Base-by-base conservation (phyloP, 208 protist genomes). In the Borovskyia barvae region DNA sequence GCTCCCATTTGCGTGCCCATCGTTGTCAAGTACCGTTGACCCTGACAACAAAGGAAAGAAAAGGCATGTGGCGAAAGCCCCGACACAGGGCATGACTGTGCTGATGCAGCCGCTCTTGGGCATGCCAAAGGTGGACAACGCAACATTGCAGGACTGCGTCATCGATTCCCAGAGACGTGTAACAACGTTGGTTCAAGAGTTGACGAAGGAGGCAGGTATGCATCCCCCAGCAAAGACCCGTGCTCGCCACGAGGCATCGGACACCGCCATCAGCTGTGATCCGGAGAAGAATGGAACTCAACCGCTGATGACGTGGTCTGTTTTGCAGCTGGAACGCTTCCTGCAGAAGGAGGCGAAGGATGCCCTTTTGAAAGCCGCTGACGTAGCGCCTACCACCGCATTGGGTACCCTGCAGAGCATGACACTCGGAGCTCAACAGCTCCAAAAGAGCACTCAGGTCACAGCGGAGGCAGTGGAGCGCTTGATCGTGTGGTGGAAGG, bases 401-500 rank as follows among this genome's bases (percentile, higher is more conserved):
- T n/a, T 49, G 39, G n/a, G n/a, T n/a, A n/a, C n/a, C n/a, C n/a
- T n/a, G n/a, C n/a, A n/a, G n/a, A n/a, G n/a, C n/a, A n/a, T n/a
- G n/a, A n/a, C n/a, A n/a, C n/a, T n/a, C n/a, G n/a, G n/a, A n/a
- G n/a, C n/a, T n/a, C n/a, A n/a, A n/a, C n/a, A n/a, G n/a, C n/a
- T n/a, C n/a, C n/a, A n/a, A n/a, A n/a, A n/a, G n/a, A n/a, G n/a
- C n/a, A 4, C 29, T 7, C 54, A 26, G 12, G 33, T 70, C 47
- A 63, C 53, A 15, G 61, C 63, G 11, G 61, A 57, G 1, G 70
- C 60, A 3, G 55, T 82, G 45, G 70, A 57, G 20, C 69, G 63
- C 26, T 68, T 78, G 37, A 53, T 85, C 11, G 39, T 75, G 48
- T 58, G 55, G 54, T 77, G 73, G 62, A 58, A 72, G 60, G 58